phyloP scores from a whole-genome alignment of 1,139 yeast species.

The Geotrichum phurueaensis region DNA sequence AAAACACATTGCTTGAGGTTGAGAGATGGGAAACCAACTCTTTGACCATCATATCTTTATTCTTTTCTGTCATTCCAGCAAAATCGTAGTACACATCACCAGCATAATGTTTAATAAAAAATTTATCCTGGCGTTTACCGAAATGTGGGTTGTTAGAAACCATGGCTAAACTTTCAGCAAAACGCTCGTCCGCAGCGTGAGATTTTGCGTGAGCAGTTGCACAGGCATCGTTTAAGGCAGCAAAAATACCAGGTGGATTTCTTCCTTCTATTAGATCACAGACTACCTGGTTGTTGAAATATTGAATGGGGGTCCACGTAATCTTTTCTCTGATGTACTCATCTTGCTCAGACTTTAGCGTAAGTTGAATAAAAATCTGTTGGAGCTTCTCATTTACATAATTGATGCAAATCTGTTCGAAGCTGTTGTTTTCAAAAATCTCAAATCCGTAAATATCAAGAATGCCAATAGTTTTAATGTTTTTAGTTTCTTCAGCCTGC shows the following conservation, averaged over 20 bases:
- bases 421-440: conserved; percentile 91
- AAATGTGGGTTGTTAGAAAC: conserved; percentile 80
- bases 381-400: conserved; percentile 96
- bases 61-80: conserved; percentile 89
- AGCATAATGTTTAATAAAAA: conserved; percentile 91
- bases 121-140: conserved; percentile 81
- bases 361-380: conserved; percentile 91
- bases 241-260: conserved; percentile 95
- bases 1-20: conserved; percentile 63
- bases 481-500: conserved; percentile 44
- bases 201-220: conserved; percentile 99
- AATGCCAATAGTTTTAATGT: conserved; percentile 78
- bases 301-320: conserved; percentile 95
- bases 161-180: conserved; percentile 84
- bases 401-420: conserved; percentile 94
- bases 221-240: conserved; percentile 92
- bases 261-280: conserved; percentile 93
- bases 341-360: conserved; percentile 94
- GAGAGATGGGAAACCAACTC: conserved; percentile 75
- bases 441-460: conserved; percentile 98
- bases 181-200: conserved; percentile 92
- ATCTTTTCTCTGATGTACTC: conserved; percentile 94
- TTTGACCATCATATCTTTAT: conserved; percentile 88
- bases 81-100: conserved; percentile 97
- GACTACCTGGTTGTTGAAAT: conserved; percentile 91